These are phyloP conservation scores for Candida tropicalis DNA, from an alignment of 1,139 yeast species.

Conservation along the genomic window DNA sequence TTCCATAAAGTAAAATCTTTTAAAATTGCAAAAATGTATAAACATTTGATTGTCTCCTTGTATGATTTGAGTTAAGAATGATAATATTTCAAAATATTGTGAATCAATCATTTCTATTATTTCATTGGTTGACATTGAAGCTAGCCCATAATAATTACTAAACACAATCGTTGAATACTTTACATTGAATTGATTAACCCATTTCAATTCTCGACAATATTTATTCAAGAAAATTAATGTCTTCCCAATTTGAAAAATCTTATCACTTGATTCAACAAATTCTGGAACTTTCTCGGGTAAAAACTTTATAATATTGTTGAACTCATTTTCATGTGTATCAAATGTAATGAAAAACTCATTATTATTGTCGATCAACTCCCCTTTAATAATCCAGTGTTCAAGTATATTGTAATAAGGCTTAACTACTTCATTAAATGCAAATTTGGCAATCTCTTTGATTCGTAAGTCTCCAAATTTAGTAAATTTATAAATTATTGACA, in stretches of 20 bases:
- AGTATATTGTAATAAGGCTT: slow-evolving; percentile 66
- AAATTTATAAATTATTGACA: slow-evolving; percentile 54
- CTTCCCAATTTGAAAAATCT: slow-evolving; percentile 77
- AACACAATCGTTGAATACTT: slow-evolving; percentile 37
- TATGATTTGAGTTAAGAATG: slow-evolving; percentile 54
- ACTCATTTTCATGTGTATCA: slow-evolving; percentile 30
- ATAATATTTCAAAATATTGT: slow-evolving; percentile 61
- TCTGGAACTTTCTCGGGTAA: slow-evolving; percentile 55
- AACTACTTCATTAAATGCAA: slow-evolving; percentile 51
- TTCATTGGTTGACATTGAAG: slow-evolving; percentile 31
- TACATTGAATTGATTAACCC: slow-evolving; percentile 42
- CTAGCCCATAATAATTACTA: slow-evolving; percentile 31
- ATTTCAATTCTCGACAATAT: slow-evolving; percentile 53
- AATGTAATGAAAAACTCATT: slow-evolving; percentile 71
- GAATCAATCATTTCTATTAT: slow-evolving; percentile 40
- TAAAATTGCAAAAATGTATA: slow-evolving; percentile 62
- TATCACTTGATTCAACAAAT: slow-evolving; percentile 50
- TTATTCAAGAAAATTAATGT: slow-evolving; percentile 68
- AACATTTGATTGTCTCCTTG: slow-evolving; percentile 48
- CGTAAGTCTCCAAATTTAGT: slow-evolving; percentile 65
- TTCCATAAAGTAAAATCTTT: slow-evolving; percentile 68
- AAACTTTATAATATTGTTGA: slow-evolving; percentile 40
- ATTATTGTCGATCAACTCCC: slow-evolving; percentile 58
- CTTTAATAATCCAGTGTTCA: slow-evolving; percentile 69
- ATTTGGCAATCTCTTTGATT: slow-evolving; percentile 44